Evolutionary conservation across 441 rosid genomes (phyloP), one percentile per base, ranked within the genome.

Genomic region (Theobroma grandiflorum): DNA sequence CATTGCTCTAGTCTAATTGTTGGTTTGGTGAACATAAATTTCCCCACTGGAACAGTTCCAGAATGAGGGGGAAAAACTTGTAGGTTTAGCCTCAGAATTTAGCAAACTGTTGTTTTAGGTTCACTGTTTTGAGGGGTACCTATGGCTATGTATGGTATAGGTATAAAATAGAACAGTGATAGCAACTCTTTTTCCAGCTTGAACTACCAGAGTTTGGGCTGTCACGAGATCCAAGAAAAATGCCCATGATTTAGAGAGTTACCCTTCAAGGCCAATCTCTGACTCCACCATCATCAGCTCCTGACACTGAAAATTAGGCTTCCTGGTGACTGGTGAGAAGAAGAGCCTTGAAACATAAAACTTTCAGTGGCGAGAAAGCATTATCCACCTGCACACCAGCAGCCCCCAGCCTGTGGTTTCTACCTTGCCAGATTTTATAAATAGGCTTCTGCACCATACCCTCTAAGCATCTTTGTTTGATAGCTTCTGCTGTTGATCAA

Each of bases 301-400:
- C 76, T 67, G 63, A 57, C 83, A 50, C 68, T 78, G 62, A 71
- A 74, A 33, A 75, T 84, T 73, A 67, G 72, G 40, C 15, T 78
- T 4, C 62, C 14, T 65, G 42, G 6, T 35, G 16, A n/a, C 37
- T 26, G 37, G 37, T 61, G 37, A 10, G 6, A 22, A 26, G 31
- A 2, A 9, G 16, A 70, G 55, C 69, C 52, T 33, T 45, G 5
- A 40, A 40, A 40, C 31, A 0, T 3, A 20, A 58, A 64, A 43
- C 15, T 61, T 75, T 74, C 10, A 57, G 78, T 52, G 67, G 42
- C 71, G 52, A 31, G 20, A 8, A 57, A 20, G 58, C 55, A 35
- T 35, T 76, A 53, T 62, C 50, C 59, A 49, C 63, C 61, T 63
- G 71, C 55, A 42, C 66, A 42, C 66, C 31, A 16, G 43, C 31